Percentiles rank a stretch among this genome's conserved stretches.
phyloP scores from a whole-genome alignment of 805 yeast species.

The Teunomyces pallodes region DNA sequence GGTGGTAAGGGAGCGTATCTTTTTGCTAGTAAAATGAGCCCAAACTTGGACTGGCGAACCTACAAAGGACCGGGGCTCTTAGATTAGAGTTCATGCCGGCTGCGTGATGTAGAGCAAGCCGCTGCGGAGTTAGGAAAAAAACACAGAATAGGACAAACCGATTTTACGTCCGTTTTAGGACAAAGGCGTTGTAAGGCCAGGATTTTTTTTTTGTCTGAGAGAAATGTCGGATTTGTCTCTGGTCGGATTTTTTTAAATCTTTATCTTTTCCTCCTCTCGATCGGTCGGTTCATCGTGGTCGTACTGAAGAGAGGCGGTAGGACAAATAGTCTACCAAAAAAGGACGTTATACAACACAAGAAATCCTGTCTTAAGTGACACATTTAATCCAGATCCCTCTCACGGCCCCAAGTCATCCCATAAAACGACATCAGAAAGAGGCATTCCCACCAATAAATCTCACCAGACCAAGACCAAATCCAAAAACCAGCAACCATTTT shows the following conservation, averaged over 20 bases:
- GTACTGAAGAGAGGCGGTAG: not conserved
- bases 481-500: too few species aligned
- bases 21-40: not conserved
- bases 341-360: too few species aligned
- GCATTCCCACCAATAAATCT: not conserved
- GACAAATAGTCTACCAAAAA: not conserved
- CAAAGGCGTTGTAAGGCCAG: not conserved
- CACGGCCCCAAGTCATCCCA: not conserved
- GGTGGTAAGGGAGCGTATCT: not conserved
- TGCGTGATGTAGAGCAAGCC: not conserved
- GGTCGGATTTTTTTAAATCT: not conserved
- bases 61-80: not conserved
- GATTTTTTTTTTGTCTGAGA: not conserved
- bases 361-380: too few species aligned
- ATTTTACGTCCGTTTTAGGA: not conserved
- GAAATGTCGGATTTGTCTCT: conserved; percentile 2
- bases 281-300: conserved; percentile 1
- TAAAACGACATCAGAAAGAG: not conserved
- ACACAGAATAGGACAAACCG: not conserved
- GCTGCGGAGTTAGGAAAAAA: not conserved
- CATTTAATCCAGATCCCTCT: too few species aligned
- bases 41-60: not conserved
- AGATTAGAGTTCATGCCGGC: not conserved
- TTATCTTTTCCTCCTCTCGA: conserved; percentile 4
- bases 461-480: not conserved